phyloP scores from a whole-genome alignment of 2,329 filamentous ascomycete species.

The Neonectria coccinea region DNA sequence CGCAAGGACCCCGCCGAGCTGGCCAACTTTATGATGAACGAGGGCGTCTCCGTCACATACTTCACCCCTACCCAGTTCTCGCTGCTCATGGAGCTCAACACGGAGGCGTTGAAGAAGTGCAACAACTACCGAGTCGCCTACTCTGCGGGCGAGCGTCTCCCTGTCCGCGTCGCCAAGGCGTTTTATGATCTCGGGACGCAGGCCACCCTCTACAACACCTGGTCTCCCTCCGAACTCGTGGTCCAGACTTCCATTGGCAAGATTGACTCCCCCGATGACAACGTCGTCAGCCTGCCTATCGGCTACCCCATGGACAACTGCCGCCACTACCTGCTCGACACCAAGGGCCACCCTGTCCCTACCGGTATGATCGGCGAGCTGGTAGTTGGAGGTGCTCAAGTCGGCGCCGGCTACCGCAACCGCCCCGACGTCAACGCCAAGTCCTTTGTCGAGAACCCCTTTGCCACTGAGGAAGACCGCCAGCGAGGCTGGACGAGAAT shows the following conservation, averaged over 20 bases:
- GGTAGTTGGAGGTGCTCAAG: constrained; percentile 56
- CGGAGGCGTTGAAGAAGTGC: constrained; percentile 34
- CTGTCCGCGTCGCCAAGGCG: constrained; percentile 37
- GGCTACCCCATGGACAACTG: constrained; percentile 46
- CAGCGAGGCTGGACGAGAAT: constrained; percentile 49
- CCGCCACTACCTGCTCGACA: constrained; percentile 55
- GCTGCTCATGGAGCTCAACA: constrained; percentile 41
- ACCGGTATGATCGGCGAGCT: constrained; percentile 56
- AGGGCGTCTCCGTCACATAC: constrained; percentile 37
- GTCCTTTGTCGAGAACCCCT: constrained; percentile 50
- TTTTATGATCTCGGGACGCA: constrained; percentile 42
- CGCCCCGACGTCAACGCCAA: constrained; percentile 60
- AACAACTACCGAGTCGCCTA: constrained; percentile 38
- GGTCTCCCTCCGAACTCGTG: constrained; percentile 41
- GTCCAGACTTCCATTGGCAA: constrained; percentile 40
- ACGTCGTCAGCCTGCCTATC: constrained; percentile 35
- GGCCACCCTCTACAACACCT: constrained; percentile 40
- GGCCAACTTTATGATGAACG: constrained; percentile 41
- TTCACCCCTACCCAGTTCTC: constrained; percentile 43
- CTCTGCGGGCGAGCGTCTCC: constrained; percentile 41
- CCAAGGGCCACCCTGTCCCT: constrained; percentile 52
- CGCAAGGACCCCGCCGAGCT: constrained; percentile 41
- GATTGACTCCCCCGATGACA: constrained; percentile 33
- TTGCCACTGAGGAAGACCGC: constrained; percentile 41
- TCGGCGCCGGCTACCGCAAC: constrained; percentile 56